Evolutionary conservation across 768 basidiomycete genomes (phyloP), one percentile per base, ranked within the genome.

Genomic region (Kwoniella shandongensis): DNA sequence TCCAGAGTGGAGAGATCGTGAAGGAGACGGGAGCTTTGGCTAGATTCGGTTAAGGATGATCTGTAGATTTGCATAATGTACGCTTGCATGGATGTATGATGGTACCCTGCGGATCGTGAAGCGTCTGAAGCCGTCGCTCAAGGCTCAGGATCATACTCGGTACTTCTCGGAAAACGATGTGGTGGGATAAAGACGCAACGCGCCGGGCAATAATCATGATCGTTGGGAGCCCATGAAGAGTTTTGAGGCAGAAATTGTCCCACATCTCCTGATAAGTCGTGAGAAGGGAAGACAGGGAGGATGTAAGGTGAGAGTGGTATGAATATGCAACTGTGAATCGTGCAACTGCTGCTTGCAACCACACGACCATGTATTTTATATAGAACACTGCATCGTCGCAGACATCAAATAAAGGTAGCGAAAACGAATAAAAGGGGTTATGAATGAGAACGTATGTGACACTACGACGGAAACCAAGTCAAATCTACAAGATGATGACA

Each of bases 21-120:
- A 63, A 61, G 30, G 69, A 70, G 50, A 61, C 66, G 12, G 72
- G 72, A 15, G 72, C 72, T 4, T 51, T 73, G 45, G 66, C 72
- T 30, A 56, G 72, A 23, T 73, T 73, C 36, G 60, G 63, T 1
- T 69, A 57, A 42, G 30, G 26, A 8, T 10, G 23, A 17, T 6
- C 15, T 46, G 26, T 46, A 46, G 44, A 27, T 17, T 51, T 39
- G 50, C 36, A 26, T 30, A n/a, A n/a, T 20, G n/a, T 50, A 12
- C 5, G 10, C 4, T 23, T 27, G 44, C 44, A 46, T 46, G 11
- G 44, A 46, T 46, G 44, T 27, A 23, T 25, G 6, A 46, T 22
- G 10, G 22, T 8, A 8, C 40, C 6, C n/a, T 8, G 40, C 22
- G 32, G 32, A 6, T 32, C 13, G 32, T 6, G 6, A 13, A 32